Percentiles rank a stretch among this genome's conserved stretches.
Evolutionary conservation across 768 basidiomycete species (phyloP).

Genomic region (Strobilomyces echinocephalus): DNA sequence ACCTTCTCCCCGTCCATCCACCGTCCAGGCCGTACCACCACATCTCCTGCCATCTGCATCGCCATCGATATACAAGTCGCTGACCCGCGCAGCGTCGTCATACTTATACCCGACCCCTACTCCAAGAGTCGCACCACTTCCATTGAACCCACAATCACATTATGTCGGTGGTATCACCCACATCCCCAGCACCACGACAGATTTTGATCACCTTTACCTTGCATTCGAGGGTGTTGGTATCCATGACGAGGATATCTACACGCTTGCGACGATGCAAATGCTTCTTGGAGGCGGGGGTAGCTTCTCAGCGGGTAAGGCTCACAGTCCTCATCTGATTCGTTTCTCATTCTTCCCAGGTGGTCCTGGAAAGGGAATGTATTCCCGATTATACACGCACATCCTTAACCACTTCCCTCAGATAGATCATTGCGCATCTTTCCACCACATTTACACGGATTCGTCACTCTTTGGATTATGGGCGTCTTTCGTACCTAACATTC

Average conservation of each 20-base stretch:
- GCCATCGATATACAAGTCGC: conserved; percentile 55
- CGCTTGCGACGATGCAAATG: conserved; percentile 90
- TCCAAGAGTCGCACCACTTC: conserved; percentile 4
- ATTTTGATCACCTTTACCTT: conserved; percentile 92
- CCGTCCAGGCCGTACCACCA: conserved; percentile 39
- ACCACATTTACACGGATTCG: conserved; percentile 94
- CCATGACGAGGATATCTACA: conserved; percentile 87
- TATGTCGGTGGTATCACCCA: conserved; percentile 86
- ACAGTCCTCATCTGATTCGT: neutral
- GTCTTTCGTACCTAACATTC: conserved; percentile 66
- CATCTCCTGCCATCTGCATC: conserved; percentile 56
- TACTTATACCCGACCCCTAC: conserved; percentile 50
- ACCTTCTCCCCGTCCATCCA: conserved; percentile 26
- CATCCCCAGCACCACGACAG: conserved; percentile 52
- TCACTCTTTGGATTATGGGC: conserved; percentile 91
- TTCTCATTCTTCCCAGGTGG: conserved; percentile 51
- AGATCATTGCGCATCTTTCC: conserved; percentile 95
- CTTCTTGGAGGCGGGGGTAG: conserved; percentile 93
- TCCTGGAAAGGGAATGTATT: conserved; percentile 99
- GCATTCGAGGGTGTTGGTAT: conserved; percentile 90
- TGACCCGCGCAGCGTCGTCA: conserved; percentile 73
- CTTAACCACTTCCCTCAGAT: conserved; percentile 91
- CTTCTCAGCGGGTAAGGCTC: conserved; percentile 77
- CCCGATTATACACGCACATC: conserved; percentile 91
- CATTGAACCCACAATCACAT: conserved; percentile 36